These are phyloP conservation scores for Biscutella laevigata DNA, from an alignment of 441 rosid species.

Conservation along the genomic window DNA sequence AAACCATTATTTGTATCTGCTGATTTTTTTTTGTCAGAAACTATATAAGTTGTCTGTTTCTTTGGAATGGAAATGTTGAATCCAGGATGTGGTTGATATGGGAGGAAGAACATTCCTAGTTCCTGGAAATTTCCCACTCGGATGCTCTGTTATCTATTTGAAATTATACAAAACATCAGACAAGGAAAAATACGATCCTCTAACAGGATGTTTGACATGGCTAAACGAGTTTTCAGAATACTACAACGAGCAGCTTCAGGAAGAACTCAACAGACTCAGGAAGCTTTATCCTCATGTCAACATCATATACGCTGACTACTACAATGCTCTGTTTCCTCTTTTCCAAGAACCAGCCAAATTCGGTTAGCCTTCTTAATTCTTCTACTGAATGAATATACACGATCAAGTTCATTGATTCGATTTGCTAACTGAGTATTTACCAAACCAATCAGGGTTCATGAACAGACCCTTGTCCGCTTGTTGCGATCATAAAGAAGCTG, in stretches of 20 bases:
- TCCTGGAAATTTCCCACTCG: conserved; percentile 38
- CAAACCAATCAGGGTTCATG: conserved; percentile 21
- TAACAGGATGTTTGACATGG: conserved; percentile 37
- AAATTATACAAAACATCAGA: conserved; percentile 19
- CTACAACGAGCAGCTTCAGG: conserved; percentile 30
- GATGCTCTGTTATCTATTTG: conserved; percentile 29
- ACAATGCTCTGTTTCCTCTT: conserved; percentile 20
- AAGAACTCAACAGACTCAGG: conserved; percentile 18
- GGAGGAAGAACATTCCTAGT: conserved; percentile 41
- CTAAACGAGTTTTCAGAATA: conserved; percentile 30
- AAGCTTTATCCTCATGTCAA: conserved; percentile 30
- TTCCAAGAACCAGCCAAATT: conserved; percentile 29
- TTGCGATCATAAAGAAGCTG: conserved; percentile 27
- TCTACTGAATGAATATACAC: not conserved
- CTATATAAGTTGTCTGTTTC: not conserved
- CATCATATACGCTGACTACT: conserved; percentile 41
- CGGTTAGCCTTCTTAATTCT: conserved; percentile 24
- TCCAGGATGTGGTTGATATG: conserved; percentile 38
- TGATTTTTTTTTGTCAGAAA: not conserved
- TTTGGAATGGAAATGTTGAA: not conserved
- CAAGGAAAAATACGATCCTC: conserved; percentile 26
- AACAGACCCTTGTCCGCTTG: conserved; percentile 27
- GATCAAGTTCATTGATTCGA: not conserved
- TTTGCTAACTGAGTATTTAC: not conserved
- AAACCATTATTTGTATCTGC: not conserved